Evolutionary conservation across 306 rosid species (phyloP).

Genomic region (Lathyrus tuberosus): DNA sequence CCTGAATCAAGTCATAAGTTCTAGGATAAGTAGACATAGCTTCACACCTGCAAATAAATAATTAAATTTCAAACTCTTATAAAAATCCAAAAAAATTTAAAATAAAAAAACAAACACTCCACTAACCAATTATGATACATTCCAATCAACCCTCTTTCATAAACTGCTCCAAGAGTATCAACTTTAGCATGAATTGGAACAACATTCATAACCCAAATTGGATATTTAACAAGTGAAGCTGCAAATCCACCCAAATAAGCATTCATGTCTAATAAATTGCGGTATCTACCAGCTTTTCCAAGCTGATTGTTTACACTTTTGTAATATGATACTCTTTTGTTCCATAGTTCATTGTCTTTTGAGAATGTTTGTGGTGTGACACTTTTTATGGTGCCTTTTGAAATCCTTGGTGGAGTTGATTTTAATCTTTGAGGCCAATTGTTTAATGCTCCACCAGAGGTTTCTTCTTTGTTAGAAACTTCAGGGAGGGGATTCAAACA

Average conservation of each 20-base stretch:
- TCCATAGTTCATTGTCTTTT: constrained; percentile 62
- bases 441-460: constrained; percentile 64
- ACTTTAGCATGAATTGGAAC: constrained; percentile 65
- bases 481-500: constrained; percentile 76
- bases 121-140: constrained; percentile 79
- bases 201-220: constrained; percentile 92
- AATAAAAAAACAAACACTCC: not conserved
- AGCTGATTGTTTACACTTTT: constrained; percentile 56
- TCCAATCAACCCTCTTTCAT: constrained; percentile 78
- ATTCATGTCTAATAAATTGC: constrained; percentile 86
- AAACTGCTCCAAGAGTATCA: constrained; percentile 76
- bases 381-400: constrained; percentile 56
- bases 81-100: not conserved
- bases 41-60: constrained; percentile 69
- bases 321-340: constrained; percentile 64
- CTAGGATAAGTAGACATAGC: constrained; percentile 96
- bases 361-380: constrained; percentile 49
- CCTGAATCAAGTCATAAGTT: constrained; percentile 83
- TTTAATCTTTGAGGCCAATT: constrained; percentile 74
- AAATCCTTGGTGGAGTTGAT: constrained; percentile 74
- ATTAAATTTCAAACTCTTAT: constrained; percentile 7
- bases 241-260: constrained; percentile 86
- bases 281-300: constrained; percentile 64
- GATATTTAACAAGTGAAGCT: constrained; percentile 59
- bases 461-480: constrained; percentile 55